Percentiles rank a stretch among this genome's conserved stretches.
Conservation (phyloP, 371 early-diverging fungal species). For the Smittium mucronatum region DNA sequence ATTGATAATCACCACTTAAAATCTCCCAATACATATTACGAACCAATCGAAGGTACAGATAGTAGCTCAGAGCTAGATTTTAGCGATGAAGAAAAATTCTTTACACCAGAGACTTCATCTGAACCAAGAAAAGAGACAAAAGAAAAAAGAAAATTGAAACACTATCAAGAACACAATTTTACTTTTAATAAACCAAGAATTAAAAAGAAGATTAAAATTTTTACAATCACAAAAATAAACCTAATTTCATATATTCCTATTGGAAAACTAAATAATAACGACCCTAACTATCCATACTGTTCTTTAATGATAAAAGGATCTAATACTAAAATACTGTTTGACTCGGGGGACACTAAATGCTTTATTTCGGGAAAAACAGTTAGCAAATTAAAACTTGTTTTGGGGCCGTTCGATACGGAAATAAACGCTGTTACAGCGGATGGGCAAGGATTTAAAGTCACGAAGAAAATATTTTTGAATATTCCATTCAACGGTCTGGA, state of each 20-base stretch:
- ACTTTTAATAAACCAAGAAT: not conserved
- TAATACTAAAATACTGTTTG: not conserved
- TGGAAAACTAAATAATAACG: not conserved
- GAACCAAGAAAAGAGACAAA: not conserved
- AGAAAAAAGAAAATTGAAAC: not conserved
- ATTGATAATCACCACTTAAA: not conserved
- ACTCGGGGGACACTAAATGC: not conserved
- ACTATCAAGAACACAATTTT: not conserved
- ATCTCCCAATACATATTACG: not conserved
- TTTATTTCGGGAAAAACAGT: constrained; percentile 5
- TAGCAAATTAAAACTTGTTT: not conserved
- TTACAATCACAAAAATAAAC: not conserved
- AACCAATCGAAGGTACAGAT: not conserved
- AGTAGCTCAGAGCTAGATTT: not conserved
- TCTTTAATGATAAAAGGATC: not conserved
- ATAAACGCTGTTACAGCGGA: not conserved
- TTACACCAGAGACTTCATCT: not conserved
- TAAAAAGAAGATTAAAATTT: not conserved
- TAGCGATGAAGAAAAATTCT: not conserved
- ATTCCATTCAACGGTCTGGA: not conserved
- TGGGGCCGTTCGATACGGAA: not conserved
- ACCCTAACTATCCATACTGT: not conserved
- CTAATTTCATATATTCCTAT: not conserved
- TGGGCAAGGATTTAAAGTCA: not conserved
- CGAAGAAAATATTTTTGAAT: not conserved